Conservation (phyloP, 2,329 filamentous ascomycete species). For the Torrubiellomyces zombiae region DNA sequence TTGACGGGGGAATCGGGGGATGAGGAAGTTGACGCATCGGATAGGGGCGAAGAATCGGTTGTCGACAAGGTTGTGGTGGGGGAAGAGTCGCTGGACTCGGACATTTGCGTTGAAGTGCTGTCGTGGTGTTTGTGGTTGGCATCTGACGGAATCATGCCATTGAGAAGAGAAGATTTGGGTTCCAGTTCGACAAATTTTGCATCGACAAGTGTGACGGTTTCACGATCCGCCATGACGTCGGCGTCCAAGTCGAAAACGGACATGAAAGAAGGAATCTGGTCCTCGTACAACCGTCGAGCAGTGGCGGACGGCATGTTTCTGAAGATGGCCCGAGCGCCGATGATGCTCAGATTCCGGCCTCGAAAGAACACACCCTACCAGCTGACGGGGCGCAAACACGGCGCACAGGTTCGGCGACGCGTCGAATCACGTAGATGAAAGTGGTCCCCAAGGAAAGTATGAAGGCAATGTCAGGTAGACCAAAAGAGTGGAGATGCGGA, state of each 20-base stretch:
- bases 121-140: conserved; percentile 53
- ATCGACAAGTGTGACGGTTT: conserved; percentile 36
- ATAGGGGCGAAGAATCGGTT: conserved; percentile 76
- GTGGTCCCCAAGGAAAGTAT: not conserved
- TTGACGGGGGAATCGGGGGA: conserved; percentile 81
- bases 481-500: no score
- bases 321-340: no score
- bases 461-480: conserved; percentile 6
- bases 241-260: conserved; percentile 53
- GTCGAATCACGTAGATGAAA: no score
- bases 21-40: conserved; percentile 79
- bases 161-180: conserved; percentile 19
- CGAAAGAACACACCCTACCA: no score
- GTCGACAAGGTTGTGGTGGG: conserved; percentile 89
- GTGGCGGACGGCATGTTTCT: conserved; percentile 45
- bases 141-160: conserved; percentile 25
- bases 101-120: conserved; percentile 61
- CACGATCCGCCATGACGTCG: conserved; percentile 35
- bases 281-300: conserved; percentile 44
- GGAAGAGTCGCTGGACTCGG: conserved; percentile 82
- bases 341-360: no score
- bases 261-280: conserved; percentile 62
- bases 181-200: conserved; percentile 34
- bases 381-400: no score
- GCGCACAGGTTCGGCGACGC: no score